A percentile compares a stretch with the other conserved stretches of the same genome.
phyloP scores from a whole-genome alignment of 495 filamentous ascomycete genomes.

The Xanthoparmelia taractica region DNA sequence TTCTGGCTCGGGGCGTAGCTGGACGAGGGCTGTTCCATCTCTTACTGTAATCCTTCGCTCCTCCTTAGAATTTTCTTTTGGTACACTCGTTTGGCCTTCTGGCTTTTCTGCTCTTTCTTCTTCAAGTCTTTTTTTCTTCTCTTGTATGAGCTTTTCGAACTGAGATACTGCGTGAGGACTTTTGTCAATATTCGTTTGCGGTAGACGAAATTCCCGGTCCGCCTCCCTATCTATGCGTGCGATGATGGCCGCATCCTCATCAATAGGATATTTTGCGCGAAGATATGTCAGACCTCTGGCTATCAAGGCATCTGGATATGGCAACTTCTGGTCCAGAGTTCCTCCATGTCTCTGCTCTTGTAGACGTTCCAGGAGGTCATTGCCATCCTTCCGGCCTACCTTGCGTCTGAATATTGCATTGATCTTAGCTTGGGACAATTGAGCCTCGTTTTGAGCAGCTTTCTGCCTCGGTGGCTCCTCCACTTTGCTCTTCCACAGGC shows the following conservation, averaged over 20 bases:
- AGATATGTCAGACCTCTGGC: conserved; percentile 59
- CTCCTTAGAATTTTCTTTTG: not conserved
- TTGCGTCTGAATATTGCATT: conserved; percentile 53
- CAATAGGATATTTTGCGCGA: conserved; percentile 57
- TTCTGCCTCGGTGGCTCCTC: conserved; percentile 2
- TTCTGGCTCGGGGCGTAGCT: conserved; percentile 28
- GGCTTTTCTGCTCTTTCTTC: conserved; percentile 34
- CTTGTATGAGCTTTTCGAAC: conserved; percentile 42
- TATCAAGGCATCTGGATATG: conserved; percentile 32
- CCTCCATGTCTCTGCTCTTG: conserved; percentile 70
- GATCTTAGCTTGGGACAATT: conserved; percentile 48
- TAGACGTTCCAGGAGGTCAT: conserved; percentile 57
- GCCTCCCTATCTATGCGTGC: conserved; percentile 55
- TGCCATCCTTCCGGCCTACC: conserved; percentile 46
- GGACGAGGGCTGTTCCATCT: conserved; percentile 25
- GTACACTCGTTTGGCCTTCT: conserved; percentile 44
- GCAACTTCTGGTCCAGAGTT: conserved; percentile 54
- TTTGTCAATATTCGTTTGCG: conserved; percentile 37
- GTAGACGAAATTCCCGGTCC: conserved; percentile 34
- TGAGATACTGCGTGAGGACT: conserved; percentile 40
- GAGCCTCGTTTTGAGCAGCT: conserved; percentile 19
- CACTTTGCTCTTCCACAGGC: conserved; percentile 5
- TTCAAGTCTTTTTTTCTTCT: conserved; percentile 43
- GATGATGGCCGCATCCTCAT: conserved; percentile 63
- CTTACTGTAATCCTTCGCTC: not conserved